These are phyloP conservation scores for Sporothrix protearum DNA, from an alignment of 2,329 filamentous ascomycete genomes.

Conservation along the genomic window DNA sequence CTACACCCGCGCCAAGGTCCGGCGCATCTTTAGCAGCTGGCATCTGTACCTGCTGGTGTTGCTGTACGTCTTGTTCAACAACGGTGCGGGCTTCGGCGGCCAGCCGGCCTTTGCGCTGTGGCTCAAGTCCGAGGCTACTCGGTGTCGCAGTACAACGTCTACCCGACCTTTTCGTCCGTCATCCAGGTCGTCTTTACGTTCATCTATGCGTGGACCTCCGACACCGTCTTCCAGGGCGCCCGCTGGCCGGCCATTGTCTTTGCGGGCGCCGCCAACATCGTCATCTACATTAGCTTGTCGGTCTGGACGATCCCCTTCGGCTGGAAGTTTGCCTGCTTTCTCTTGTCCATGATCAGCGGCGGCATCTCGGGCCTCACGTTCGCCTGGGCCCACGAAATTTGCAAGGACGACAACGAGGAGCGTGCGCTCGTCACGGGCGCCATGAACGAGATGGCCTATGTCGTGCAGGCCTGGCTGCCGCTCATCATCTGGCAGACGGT, in stretches of 20 bases:
- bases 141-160: conserved; percentile 46
- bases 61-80: conserved; percentile 64
- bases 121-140: conserved; percentile 44
- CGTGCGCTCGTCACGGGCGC: conserved; percentile 60
- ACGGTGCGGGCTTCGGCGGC: conserved; percentile 42
- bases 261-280: conserved; percentile 43
- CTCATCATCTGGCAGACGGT: conserved; percentile 63
- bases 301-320: conserved; percentile 46
- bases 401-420: conserved; percentile 57
- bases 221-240: conserved; percentile 55
- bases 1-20: conserved; percentile 49
- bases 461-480: conserved; percentile 67
- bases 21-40: conserved; percentile 61
- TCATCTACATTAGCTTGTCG: conserved; percentile 41
- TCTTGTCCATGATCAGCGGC: conserved; percentile 52
- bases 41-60: conserved; percentile 58
- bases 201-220: conserved; percentile 63
- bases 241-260: conserved; percentile 65
- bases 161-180: conserved; percentile 57
- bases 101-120: conserved; percentile 55
- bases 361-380: conserved; percentile 47
- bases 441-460: conserved; percentile 69
- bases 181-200: conserved; percentile 57
- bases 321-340: conserved; percentile 63
- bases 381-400: conserved; percentile 51